These are phyloP conservation scores for Lycium ferocissimum DNA, from an alignment of 257 asterid genomes.

Conservation along the genomic window DNA sequence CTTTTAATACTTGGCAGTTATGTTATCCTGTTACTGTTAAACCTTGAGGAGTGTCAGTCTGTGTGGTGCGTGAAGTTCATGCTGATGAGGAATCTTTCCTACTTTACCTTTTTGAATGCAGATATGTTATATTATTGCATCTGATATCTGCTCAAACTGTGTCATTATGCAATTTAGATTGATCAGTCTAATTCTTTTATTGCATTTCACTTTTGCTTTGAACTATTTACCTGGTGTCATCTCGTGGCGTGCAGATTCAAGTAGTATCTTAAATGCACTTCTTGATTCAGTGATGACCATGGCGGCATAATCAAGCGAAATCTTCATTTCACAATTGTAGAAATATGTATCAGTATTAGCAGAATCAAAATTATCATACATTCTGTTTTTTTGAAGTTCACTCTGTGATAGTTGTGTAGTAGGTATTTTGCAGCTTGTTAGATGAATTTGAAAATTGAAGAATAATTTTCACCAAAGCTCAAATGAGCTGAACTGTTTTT, in stretches of 20 bases:
- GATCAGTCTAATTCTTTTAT: background rate
- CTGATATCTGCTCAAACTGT: background rate
- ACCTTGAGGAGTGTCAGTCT: background rate
- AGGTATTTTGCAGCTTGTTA: slow-evolving; percentile 10
- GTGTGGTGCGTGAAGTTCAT: background rate
- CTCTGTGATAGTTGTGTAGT: slow-evolving; percentile 23
- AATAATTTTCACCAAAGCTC: slow-evolving; percentile 17
- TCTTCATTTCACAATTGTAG: slow-evolving; percentile 38
- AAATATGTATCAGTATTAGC: slow-evolving; percentile 44
- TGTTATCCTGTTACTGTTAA: background rate
- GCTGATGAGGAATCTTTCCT: background rate
- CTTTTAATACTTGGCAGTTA: background rate
- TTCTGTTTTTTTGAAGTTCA: slow-evolving; percentile 27
- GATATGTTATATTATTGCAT: background rate
- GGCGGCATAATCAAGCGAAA: slow-evolving; percentile 29
- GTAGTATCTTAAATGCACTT: background rate
- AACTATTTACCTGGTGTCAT: background rate
- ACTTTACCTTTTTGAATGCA: background rate
- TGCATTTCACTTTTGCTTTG: slow-evolving; percentile 14
- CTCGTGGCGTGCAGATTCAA: slow-evolving; percentile 7
- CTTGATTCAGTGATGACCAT: slow-evolving; percentile 3
- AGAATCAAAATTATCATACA: slow-evolving; percentile 26
- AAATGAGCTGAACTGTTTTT: background rate
- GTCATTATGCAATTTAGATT: background rate
- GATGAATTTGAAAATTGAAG: slow-evolving; percentile 18